Evolutionary conservation across 1,284 basidiomycete genomes (phyloP).

Genomic region (Cutaneotrichosporon arboriforme): DNA sequence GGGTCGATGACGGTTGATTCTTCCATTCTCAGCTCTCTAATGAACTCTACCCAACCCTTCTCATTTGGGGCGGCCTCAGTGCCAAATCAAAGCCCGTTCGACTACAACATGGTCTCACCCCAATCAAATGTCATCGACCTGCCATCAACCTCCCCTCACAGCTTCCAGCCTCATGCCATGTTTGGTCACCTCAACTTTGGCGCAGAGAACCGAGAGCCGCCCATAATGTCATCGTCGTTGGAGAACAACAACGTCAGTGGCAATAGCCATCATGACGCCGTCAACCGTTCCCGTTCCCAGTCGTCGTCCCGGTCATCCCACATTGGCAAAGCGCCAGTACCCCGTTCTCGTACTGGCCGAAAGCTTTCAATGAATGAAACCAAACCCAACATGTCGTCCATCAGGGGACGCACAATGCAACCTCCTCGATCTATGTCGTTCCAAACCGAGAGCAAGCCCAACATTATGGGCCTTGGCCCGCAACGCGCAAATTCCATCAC

Average conservation of each 20-base stretch:
- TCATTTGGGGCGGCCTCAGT: slow-evolving; percentile 11
- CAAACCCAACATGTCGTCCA: slow-evolving; percentile 18
- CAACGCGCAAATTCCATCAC: slow-evolving; percentile 15
- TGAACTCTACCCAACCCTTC: slow-evolving; percentile 19
- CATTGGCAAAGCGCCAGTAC: slow-evolving; percentile 31
- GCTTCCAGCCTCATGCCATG: slow-evolving; percentile 29
- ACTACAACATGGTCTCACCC: slow-evolving; percentile 34
- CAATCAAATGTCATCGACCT: slow-evolving; percentile 19
- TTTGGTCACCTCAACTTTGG: slow-evolving; percentile 33
- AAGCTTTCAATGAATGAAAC: slow-evolving; percentile 40
- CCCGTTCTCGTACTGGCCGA: slow-evolving; percentile 23
- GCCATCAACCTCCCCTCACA: slow-evolving; percentile 16
- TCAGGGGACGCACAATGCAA: slow-evolving; percentile 14
- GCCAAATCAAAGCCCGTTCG: slow-evolving; percentile 20
- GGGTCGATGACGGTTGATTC: slow-evolving; percentile 42
- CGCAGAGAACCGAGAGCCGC: slow-evolving; percentile 34
- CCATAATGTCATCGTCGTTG: slow-evolving; percentile 16
- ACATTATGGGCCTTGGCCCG: slow-evolving; percentile 7
- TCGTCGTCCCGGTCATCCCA: slow-evolving; percentile 31
- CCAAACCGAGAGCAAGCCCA: slow-evolving; percentile 17
- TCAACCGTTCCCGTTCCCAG: slow-evolving; percentile 31
- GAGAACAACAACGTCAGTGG: slow-evolving; percentile 5
- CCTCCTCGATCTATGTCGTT: slow-evolving; percentile 19
- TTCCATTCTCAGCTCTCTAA: slow-evolving; percentile 31
- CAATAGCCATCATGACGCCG: slow-evolving; percentile 11